These are phyloP conservation scores for Arachnopeziza araneosa DNA, from an alignment of 2,329 filamentous ascomycete genomes.

Conservation along the genomic window DNA sequence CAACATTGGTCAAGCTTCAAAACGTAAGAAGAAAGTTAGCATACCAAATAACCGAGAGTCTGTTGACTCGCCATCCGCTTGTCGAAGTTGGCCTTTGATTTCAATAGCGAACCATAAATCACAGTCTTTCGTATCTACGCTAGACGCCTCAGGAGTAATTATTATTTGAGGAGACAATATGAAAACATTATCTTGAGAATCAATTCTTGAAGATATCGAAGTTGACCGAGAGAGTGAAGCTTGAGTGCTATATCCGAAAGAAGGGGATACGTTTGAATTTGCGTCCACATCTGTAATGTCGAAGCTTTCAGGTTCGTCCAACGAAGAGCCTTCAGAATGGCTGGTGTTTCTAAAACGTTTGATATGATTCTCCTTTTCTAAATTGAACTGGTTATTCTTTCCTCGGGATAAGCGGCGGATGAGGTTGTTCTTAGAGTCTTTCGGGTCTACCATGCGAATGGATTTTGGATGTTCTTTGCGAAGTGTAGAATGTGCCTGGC, in stretches of 20 bases:
- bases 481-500: slow-evolving; percentile 3
- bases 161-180: slow-evolving; percentile 27
- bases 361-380: neutral
- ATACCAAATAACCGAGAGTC: neutral
- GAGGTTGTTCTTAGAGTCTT: slow-evolving; percentile 16
- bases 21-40: neutral
- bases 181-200: slow-evolving; percentile 3
- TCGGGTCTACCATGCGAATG: neutral
- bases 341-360: neutral
- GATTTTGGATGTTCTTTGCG: neutral
- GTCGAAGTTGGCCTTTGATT: slow-evolving; percentile 27
- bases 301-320: slow-evolving; percentile 11
- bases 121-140: slow-evolving; percentile 26
- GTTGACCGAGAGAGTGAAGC: slow-evolving; percentile 2
- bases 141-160: slow-evolving; percentile 28
- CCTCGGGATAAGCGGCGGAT: slow-evolving; percentile 22
- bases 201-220: slow-evolving; percentile 1
- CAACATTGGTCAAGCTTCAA: neutral
- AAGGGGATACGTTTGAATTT: slow-evolving; percentile 15
- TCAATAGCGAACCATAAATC: slow-evolving; percentile 34
- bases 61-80: slow-evolving; percentile 11
- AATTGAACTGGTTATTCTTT: slow-evolving; percentile 7
- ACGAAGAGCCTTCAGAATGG: neutral
- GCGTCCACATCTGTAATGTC: slow-evolving; percentile 18
- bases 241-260: neutral